Evolutionary conservation across 306 rosid genomes (phyloP).

Genomic region (Ziziphus jujuba): DNA sequence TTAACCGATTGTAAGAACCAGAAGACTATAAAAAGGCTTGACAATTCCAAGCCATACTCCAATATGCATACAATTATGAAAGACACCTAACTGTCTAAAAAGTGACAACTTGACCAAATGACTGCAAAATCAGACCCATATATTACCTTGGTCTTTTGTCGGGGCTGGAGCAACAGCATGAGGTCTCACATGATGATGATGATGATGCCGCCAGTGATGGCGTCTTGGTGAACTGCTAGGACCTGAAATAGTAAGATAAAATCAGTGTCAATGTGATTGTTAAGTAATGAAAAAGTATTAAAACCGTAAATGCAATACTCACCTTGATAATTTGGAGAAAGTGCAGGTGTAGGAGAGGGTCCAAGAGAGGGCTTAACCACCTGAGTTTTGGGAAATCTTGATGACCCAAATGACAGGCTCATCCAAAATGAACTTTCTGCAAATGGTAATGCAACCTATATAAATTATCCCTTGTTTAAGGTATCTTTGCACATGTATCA

Average conservation of each 20-base stretch:
- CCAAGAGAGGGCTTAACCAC: slow-evolving; percentile 38
- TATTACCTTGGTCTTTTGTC: slow-evolving; percentile 62
- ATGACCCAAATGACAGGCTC: slow-evolving; percentile 44
- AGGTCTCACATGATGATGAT: slow-evolving; percentile 41
- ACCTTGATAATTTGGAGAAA: slow-evolving; percentile 63
- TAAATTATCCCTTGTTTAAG: slow-evolving; percentile 8
- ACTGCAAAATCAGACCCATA: slow-evolving; percentile 12
- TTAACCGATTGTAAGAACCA: neutral
- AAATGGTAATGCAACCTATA: slow-evolving; percentile 24
- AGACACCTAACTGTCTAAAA: neutral
- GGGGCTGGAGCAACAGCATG: slow-evolving; percentile 59
- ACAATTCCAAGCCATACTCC: neutral
- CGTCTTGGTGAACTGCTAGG: slow-evolving; percentile 30
- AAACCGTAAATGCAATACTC: slow-evolving; percentile 10
- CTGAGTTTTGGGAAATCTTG: slow-evolving; percentile 33
- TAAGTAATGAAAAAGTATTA: slow-evolving; percentile 4
- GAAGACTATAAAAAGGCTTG: neutral
- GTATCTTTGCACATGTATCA: slow-evolving; percentile 2
- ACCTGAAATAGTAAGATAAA: slow-evolving; percentile 45
- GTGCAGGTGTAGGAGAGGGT: slow-evolving; percentile 49
- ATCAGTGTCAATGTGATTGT: slow-evolving; percentile 13
- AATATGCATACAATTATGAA: neutral
- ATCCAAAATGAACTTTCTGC: slow-evolving; percentile 56
- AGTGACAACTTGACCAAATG: slow-evolving; percentile 5
- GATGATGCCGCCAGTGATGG: slow-evolving; percentile 26